A percentile compares a stretch with the other conserved stretches of the same genome.
Evolutionary conservation across 495 filamentous ascomycete species (phyloP).

Genomic region (Echria macrotheca): DNA sequence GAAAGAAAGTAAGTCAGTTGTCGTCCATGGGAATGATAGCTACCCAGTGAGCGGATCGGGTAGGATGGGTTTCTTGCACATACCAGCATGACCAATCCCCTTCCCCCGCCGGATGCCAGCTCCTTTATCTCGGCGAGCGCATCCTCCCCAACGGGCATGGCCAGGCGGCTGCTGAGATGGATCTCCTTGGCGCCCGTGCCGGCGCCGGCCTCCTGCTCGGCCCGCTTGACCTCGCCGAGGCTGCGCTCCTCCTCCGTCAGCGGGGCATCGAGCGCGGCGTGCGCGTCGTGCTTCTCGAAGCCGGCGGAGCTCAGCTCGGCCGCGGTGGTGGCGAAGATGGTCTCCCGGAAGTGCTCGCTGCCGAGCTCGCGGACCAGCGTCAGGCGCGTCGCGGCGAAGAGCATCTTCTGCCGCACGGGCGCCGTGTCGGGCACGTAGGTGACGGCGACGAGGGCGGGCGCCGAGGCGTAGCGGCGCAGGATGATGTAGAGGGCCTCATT

Average conservation of each 20-base stretch:
- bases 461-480: conserved; percentile 58
- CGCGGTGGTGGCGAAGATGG: conserved; percentile 69
- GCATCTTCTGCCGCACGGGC: conserved; percentile 89
- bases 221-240: conserved; percentile 68
- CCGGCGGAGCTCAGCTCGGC: conserved; percentile 65
- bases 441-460: conserved; percentile 61
- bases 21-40: not conserved
- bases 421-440: conserved; percentile 90
- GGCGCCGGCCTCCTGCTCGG: conserved; percentile 70
- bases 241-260: conserved; percentile 84
- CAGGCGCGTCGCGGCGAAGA: conserved; percentile 84
- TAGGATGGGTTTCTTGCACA: conserved; percentile 29
- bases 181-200: conserved; percentile 62
- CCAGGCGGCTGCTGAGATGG: conserved; percentile 53
- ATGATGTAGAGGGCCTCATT: conserved; percentile 79
- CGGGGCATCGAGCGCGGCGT: conserved; percentile 61
- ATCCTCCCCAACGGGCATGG: conserved; percentile 63
- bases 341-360: conserved; percentile 76
- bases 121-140: conserved; percentile 60
- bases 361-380: conserved; percentile 83
- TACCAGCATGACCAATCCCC: conserved; percentile 75
- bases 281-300: conserved; percentile 71
- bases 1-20: not conserved
- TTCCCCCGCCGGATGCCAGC: conserved; percentile 46
- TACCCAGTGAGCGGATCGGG: no score